Evolutionary conservation across 1,284 basidiomycete genomes (phyloP).

Genomic region (Fereydounia khargensis): DNA sequence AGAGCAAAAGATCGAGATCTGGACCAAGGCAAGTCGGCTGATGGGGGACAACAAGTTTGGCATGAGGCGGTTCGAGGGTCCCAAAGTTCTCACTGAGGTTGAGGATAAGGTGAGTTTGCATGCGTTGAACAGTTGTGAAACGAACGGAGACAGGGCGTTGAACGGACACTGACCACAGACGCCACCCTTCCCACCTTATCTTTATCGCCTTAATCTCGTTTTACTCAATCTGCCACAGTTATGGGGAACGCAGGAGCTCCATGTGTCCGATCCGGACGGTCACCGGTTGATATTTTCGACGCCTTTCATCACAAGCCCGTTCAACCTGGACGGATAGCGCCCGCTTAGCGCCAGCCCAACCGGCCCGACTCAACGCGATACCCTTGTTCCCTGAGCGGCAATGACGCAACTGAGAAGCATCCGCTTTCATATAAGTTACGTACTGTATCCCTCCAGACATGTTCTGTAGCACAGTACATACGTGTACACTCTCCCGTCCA

Average conservation of each 20-base stretch:
- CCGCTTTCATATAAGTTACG: background rate
- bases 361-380: too few species aligned
- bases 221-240: too few species aligned
- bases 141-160: too few species aligned
- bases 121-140: constrained; percentile 7
- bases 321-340: constrained; percentile 8
- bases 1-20: constrained; percentile 13
- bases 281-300: constrained; percentile 28
- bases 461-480: too few species aligned
- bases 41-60: background rate
- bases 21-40: constrained; percentile 3
- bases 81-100: constrained; percentile 12
- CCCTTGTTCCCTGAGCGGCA: too few species aligned
- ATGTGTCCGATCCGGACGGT: constrained; percentile 24
- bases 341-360: constrained; percentile 5
- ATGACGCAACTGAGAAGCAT: too few species aligned
- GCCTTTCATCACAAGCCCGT: constrained; percentile 6
- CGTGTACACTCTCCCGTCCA: too few species aligned
- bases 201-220: too few species aligned
- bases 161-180: too few species aligned
- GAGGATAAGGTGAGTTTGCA: constrained; percentile 10
- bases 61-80: constrained; percentile 1
- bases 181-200: too few species aligned
- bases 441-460: too few species aligned
- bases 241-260: constrained; percentile 33